These are phyloP conservation scores for Venturia nashicola DNA, from an alignment of 2,329 filamentous ascomycete species.

Conservation along the genomic window DNA sequence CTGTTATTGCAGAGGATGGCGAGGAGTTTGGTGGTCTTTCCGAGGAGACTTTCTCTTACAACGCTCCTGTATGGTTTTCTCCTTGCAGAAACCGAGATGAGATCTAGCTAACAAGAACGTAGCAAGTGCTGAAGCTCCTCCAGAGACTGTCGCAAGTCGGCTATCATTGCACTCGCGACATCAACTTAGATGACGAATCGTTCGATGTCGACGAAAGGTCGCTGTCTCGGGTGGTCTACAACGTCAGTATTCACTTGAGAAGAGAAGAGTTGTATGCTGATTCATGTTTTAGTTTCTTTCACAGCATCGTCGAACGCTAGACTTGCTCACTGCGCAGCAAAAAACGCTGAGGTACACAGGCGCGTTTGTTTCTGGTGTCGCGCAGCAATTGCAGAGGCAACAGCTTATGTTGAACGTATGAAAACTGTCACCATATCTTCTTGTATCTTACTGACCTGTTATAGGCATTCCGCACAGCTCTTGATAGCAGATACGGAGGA, in stretches of 20 bases:
- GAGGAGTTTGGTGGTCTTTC: slow-evolving; percentile 3
- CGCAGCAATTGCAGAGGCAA: background rate
- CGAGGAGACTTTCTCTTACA: slow-evolving; percentile 8
- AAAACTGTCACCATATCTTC: too few relatives aligned
- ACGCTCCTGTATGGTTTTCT: slow-evolving; percentile 5
- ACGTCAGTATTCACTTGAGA: background rate
- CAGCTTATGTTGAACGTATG: slow-evolving; percentile 4
- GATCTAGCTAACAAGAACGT: background rate
- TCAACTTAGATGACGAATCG: slow-evolving; percentile 5
- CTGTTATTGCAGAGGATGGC: slow-evolving; percentile 3
- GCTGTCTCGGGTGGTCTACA: slow-evolving; percentile 2
- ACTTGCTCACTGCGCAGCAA: slow-evolving; percentile 5
- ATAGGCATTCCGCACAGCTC: slow-evolving; percentile 3
- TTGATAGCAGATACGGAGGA: slow-evolving; percentile 1
- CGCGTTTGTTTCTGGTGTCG: background rate
- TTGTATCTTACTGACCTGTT: background rate
- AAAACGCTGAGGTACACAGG: slow-evolving; percentile 2
- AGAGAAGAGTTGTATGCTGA: background rate
- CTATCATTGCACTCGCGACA: background rate
- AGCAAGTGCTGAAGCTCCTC: slow-evolving; percentile 5
- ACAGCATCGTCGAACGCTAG: slow-evolving; percentile 4
- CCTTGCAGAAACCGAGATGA: background rate
- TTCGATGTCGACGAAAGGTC: slow-evolving; percentile 1
- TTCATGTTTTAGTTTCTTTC: slow-evolving; percentile 3
- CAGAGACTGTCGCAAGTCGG: slow-evolving; percentile 2